Base-by-base conservation (phyloP, 768 basidiomycete genomes). In the Phaffia tasmanica region DNA sequence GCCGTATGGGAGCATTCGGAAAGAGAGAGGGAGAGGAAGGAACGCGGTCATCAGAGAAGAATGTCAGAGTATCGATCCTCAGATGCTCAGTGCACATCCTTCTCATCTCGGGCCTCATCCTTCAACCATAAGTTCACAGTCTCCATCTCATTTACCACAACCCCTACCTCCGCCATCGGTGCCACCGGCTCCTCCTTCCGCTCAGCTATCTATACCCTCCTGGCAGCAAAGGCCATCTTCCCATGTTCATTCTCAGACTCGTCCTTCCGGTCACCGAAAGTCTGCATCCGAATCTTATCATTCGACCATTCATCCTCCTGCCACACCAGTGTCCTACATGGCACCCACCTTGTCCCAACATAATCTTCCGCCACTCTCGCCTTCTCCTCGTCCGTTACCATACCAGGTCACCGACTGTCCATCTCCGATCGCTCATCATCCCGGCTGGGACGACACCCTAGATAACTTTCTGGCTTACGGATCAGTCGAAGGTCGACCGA, bases 1-100 rank as follows among this genome's bases (percentile, higher is more conserved):
- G 53, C 64, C 64, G 46, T 57, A 58, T 30, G 64, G 42, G 47
- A 56, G 55, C 57, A 48, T 65, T 15, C 23, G 57, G 29, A 46
- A 48, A 47, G 64, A 65, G 47, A 47, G 64, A n/a, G 64, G 64
- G 8, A 27, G 56, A 15, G 64, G 57, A 14, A 30, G 64, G 29
- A 59, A 50, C 57, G 56, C 59, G 46, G 29, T 58, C 15, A 46
- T 50, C n/a, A 42, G 35, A 42, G 64, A 65, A 48, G n/a, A 4
- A 9, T 4, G n/a, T 19, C n/a, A 29, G 19, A 30, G 30, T 48
- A 14, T 42, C 23, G 59, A 19, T 8, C 29, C 35, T 1, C 29
- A 49, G 42, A 61, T 1, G 1, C 29, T 23, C 19, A 47, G 19
- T 54, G 27, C 32, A 57, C 48, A 23, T 15, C 35, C 48, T 19